Base-by-base conservation (phyloP, 148 eudicot species). In the Vaccinium corymbosum region DNA sequence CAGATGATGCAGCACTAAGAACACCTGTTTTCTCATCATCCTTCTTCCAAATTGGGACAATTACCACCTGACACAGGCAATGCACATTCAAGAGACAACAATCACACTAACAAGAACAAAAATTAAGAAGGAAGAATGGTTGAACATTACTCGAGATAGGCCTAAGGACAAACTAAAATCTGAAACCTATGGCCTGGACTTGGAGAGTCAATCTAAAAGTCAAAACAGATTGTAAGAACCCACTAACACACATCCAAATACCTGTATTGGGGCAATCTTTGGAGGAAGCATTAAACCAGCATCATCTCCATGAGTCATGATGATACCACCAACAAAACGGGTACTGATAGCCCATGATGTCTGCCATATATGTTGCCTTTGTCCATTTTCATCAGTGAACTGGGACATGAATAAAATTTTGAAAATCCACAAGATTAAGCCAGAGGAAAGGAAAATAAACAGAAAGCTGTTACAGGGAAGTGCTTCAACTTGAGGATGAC, bases 301-400 rank as follows among this genome's bases (percentile, higher is more conserved):
- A 89, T 97, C 99, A 92, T 97, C 99, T 22, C 99, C 99, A 93
- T 97, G 99, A 73, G 99, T 93, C 99, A 97, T 97, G 64, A 97
- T 94, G 68, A 97, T 97, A 81, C 96, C 99, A 80, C 99, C 99
- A 78, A 97, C 90, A 90, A 97, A 94, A n/a, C 98, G 93, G 19
- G 99, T 97, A 90, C 99, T 97, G 80, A 97, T 83, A 84, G 99
- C 99, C 99, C 99, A 97, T 83, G 99, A 97, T 81, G 99, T 97
- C 88, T 97, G 99, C 99, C 99, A 97, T 83, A 97, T 98, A 87
- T 92, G 91, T 84, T 95, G 95, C 83, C 98, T 91, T 87, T 85
- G 89, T 80, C 99, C 98, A 90, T 89, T 95, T 88, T 93, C 99
- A 90, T 94, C 98, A 61, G 94, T 91, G 85, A 97, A 95, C 99